Conservation (phyloP, 768 basidiomycete genomes). For the Podaxis rugospora region DNA sequence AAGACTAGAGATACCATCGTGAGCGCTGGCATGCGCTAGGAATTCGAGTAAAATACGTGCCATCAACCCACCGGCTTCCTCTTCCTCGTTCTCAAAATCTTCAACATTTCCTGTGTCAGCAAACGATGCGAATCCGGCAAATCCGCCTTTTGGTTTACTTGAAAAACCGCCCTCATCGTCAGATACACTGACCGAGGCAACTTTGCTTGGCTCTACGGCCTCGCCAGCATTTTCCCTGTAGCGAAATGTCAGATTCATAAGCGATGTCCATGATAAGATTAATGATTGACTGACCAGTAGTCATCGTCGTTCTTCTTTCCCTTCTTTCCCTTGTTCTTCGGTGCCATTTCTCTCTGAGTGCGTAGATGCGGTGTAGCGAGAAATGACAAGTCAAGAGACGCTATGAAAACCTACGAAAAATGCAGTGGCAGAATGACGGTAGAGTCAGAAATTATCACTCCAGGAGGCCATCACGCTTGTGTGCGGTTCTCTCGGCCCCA, state of each 20-base stretch:
- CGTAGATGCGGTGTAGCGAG: not conserved
- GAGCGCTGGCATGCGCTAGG: not conserved
- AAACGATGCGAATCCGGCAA: constrained; percentile 51
- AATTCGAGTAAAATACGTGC: constrained; percentile 32
- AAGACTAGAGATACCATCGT: constrained; percentile 39
- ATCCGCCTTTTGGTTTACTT: constrained; percentile 28
- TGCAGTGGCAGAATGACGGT: not conserved
- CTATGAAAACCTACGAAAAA: not conserved
- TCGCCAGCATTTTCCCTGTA: constrained; percentile 65
- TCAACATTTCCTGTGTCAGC: constrained; percentile 37
- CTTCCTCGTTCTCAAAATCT: constrained; percentile 49
- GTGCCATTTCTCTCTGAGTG: constrained; percentile 34
- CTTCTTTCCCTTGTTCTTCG: constrained; percentile 82
- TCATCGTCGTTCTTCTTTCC: constrained; percentile 80
- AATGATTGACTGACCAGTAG: constrained; percentile 55
- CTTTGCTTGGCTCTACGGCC: constrained; percentile 40
- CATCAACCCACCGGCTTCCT: constrained; percentile 75
- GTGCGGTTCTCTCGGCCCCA: not conserved
- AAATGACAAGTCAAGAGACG: no score
- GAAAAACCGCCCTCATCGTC: constrained; percentile 37
- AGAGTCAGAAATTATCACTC: not conserved
- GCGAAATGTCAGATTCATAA: constrained; percentile 13
- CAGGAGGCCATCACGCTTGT: not conserved
- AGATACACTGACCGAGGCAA: constrained; percentile 27
- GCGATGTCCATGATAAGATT: not conserved